Evolutionary conservation across 2,329 filamentous ascomycete genomes (phyloP), one percentile per base, ranked within the genome.

Genomic region (Ophiosphaerella herpotricha): DNA sequence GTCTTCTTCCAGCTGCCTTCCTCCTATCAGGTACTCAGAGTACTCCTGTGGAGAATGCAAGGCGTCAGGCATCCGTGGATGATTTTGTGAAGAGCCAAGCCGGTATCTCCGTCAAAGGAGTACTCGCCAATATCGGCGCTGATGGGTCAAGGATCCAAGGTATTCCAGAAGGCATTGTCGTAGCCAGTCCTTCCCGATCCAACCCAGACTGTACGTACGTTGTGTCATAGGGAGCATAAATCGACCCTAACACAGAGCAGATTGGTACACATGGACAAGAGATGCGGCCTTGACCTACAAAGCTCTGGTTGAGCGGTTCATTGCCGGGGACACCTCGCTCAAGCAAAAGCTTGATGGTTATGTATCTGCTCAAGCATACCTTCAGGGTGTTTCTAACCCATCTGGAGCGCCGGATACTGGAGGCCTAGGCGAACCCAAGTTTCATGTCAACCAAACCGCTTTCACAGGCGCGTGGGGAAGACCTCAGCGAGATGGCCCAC

Each of bases 191-290:
- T 14, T 82, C 78, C 7, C 81, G 74, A n/a, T 66, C 57, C 3
- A 70, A 80, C 58, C 82, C 82, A 1, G 72, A 84, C 58, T 85
- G 81, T 83, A 37, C 45, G 58, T 58, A 39, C 29, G 32, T 18
- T 4, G 13, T 21, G 3, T 5, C 9, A 16, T 12, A 13, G 38
- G 6, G 26, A 7, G 14, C 5, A 3, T 24, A 21, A 26, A 4
- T 39, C 32, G 12, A 32, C 9, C 11, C 43, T 53, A 18, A 50
- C 21, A 7, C 14, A 12, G 16, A 13, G 39, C 53, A 90, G 87
- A 92, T 71, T 91, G 82, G 66, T 92, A 85, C 65, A 90, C 87
- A 1, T 93, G 89, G 89, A 90, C 86, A 1, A 78, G 89, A 63
- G 89, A 93, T 69, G 82, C 86, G 13, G 87, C 85, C 21, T 78